Conservation (phyloP, 176 grass and related monocot species). For the Eragrostis nindensis region DNA sequence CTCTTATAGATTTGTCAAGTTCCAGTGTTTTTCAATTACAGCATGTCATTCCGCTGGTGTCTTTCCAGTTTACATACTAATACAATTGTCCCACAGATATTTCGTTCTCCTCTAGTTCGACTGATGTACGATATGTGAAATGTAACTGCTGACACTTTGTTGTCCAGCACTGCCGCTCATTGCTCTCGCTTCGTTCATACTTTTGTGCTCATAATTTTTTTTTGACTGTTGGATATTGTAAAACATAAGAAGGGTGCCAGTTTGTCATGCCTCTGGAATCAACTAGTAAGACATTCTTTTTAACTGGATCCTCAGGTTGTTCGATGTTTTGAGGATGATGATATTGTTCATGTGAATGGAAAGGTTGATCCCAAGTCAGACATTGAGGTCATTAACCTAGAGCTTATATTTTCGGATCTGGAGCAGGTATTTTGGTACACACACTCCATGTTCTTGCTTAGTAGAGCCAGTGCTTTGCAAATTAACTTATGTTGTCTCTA, state of each 20-base stretch:
- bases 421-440: conserved; percentile 73
- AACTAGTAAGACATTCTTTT: background rate
- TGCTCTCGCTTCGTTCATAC: background rate
- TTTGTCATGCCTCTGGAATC: background rate
- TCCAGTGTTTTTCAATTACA: conserved; percentile 1
- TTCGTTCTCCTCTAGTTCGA: background rate
- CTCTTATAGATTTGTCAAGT: conserved; percentile 25
- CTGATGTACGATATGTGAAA: background rate
- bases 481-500: background rate
- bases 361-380: conserved; percentile 96
- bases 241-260: background rate
- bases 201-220: background rate
- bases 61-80: background rate
- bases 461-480: background rate
- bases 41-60: conserved; percentile 1
- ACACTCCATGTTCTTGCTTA: conserved; percentile 28
- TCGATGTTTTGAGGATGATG: conserved; percentile 96
- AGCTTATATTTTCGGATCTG: conserved; percentile 92
- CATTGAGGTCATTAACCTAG: conserved; percentile 97
- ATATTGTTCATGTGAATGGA: conserved; percentile 95
- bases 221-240: background rate
- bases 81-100: background rate
- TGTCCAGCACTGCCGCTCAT: background rate
- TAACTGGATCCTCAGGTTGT: conserved; percentile 70
- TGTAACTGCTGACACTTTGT: background rate